These are phyloP conservation scores for Bipolaris victoriae DNA, from an alignment of 2,329 filamentous ascomycete genomes.

Conservation along the genomic window DNA sequence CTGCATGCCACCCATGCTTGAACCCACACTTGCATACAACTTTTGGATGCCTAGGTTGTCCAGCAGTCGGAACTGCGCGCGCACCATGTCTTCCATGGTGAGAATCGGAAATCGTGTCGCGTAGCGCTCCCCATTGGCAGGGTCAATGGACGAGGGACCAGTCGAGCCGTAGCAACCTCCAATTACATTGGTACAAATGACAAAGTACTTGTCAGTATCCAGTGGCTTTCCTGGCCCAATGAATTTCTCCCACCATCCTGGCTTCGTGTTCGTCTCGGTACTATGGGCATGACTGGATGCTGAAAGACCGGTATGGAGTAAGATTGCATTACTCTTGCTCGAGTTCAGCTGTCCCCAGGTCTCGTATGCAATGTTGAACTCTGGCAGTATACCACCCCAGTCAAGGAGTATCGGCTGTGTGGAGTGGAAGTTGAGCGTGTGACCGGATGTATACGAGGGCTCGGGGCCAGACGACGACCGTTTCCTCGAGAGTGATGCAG, in stretches of 20 bases:
- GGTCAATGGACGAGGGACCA: slow-evolving; percentile 85
- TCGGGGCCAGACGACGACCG: slow-evolving; percentile 78
- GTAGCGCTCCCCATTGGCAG: slow-evolving; percentile 84
- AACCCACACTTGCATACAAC: slow-evolving; percentile 90
- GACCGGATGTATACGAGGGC: slow-evolving; percentile 89
- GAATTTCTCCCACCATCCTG: slow-evolving; percentile 99
- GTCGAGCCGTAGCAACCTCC: slow-evolving; percentile 97
- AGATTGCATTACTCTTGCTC: slow-evolving; percentile 84
- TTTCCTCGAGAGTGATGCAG: slow-evolving; percentile 76
- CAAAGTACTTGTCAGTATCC: slow-evolving; percentile 88
- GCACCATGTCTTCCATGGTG: slow-evolving; percentile 97
- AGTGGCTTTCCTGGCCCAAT: slow-evolving; percentile 86
- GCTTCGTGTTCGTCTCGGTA: slow-evolving; percentile 81
- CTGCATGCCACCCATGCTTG: slow-evolving; percentile 99
- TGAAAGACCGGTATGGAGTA: slow-evolving; percentile 91
- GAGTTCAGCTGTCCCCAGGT: slow-evolving; percentile 84
- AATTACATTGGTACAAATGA: slow-evolving; percentile 96
- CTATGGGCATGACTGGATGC: slow-evolving; percentile 98
- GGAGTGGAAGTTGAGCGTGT: slow-evolving; percentile 79
- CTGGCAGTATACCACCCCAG: slow-evolving; percentile 90
- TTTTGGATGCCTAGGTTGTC: slow-evolving; percentile 77
- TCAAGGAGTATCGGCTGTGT: slow-evolving; percentile 79
- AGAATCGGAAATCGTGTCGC: slow-evolving; percentile 94
- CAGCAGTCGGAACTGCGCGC: slow-evolving; percentile 88
- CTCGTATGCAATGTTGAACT: slow-evolving; percentile 92